phyloP scores from a whole-genome alignment of 768 basidiomycete genomes.

The Suillus discolor region DNA sequence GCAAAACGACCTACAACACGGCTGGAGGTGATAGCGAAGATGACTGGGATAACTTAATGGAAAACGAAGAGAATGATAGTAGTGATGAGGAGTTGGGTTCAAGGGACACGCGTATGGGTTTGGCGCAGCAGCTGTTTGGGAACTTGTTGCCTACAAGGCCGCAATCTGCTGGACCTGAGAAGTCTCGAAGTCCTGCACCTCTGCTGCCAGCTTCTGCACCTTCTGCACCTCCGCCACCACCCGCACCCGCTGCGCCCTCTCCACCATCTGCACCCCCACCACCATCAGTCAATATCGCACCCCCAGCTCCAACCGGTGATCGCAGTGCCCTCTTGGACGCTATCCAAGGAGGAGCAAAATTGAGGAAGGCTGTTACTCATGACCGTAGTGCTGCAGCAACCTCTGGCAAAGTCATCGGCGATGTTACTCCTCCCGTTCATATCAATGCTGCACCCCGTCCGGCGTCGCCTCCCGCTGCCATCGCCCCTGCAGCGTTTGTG shows the following conservation, averaged over 20 bases:
- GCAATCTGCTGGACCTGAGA: slow-evolving; percentile 49
- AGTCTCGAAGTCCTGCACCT: slow-evolving; percentile 22
- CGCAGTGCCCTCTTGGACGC: slow-evolving; percentile 70
- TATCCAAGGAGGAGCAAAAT: slow-evolving; percentile 74
- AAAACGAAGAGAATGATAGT: slow-evolving; percentile 70
- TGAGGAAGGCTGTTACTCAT: slow-evolving; percentile 78
- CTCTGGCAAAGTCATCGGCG: slow-evolving; percentile 81
- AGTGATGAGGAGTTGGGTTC: slow-evolving; percentile 80
- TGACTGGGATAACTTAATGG: slow-evolving; percentile 85
- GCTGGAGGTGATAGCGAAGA: slow-evolving; percentile 64
- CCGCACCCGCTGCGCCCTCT: slow-evolving; percentile 36
- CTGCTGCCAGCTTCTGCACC: slow-evolving; percentile 11
- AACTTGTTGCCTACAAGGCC: slow-evolving; percentile 63
- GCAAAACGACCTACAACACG: slow-evolving; percentile 62
- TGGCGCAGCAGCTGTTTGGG: slow-evolving; percentile 83
- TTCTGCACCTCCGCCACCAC: slow-evolving; percentile 35
- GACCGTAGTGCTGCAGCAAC: slow-evolving; percentile 76
- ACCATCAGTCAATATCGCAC: slow-evolving; percentile 31
- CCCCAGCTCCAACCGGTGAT: slow-evolving; percentile 45
- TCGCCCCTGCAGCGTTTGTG: not conserved
- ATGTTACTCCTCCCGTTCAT: slow-evolving; percentile 68
- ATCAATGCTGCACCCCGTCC: slow-evolving; percentile 52
- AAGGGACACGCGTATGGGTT: slow-evolving; percentile 61
- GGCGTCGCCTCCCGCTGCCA: slow-evolving; percentile 39
- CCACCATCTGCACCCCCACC: slow-evolving; percentile 34